A percentile compares a stretch with the other conserved stretches of the same genome.
These are phyloP conservation scores for Dacryopinax spathularia DNA, from an alignment of 768 basidiomycete genomes.

Conservation along the genomic window DNA sequence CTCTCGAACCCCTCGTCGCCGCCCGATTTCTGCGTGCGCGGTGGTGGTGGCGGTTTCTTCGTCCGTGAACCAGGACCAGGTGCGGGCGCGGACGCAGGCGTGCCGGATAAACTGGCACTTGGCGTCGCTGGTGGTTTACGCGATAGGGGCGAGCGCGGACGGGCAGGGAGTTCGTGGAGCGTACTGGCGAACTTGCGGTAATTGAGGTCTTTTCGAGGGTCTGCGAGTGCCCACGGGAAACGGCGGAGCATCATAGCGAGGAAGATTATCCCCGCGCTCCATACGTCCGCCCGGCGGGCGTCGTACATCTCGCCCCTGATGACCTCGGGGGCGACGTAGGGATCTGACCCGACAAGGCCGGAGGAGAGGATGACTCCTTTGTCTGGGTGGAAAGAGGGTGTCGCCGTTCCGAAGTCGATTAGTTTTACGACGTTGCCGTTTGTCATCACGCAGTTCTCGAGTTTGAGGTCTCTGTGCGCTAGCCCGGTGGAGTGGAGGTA, in stretches of 20 bases:
- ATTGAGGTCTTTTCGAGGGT: slow-evolving; percentile 79
- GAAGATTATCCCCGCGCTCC: slow-evolving; percentile 97
- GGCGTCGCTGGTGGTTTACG: too few species aligned
- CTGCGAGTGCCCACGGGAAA: slow-evolving; percentile 98
- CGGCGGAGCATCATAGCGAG: slow-evolving; percentile 95
- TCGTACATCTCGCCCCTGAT: slow-evolving; percentile 70
- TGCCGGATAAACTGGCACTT: too few species aligned
- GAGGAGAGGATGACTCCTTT: slow-evolving; percentile 62
- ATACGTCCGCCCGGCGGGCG: slow-evolving; percentile 94
- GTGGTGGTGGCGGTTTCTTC: neutral
- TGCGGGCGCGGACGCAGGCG: neutral
- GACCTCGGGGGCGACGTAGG: slow-evolving; percentile 96
- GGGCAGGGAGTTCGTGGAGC: slow-evolving; percentile 66
- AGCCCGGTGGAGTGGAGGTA: slow-evolving; percentile 96
- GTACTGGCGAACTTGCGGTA: slow-evolving; percentile 86
- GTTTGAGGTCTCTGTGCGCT: slow-evolving; percentile 95
- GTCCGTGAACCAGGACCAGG: too few species aligned
- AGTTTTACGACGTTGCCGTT: slow-evolving; percentile 85
- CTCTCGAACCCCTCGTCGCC: neutral
- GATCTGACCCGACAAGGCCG: slow-evolving; percentile 92
- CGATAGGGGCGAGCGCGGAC: slow-evolving; percentile 21
- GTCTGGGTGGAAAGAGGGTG: slow-evolving; percentile 96
- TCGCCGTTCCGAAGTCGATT: slow-evolving; percentile 98
- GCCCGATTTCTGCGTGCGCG: neutral
- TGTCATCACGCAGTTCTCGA: slow-evolving; percentile 99